Evolutionary conservation across 164 flowering plant species (phyloP).

Genomic region (Berberis vulgaris): DNA sequence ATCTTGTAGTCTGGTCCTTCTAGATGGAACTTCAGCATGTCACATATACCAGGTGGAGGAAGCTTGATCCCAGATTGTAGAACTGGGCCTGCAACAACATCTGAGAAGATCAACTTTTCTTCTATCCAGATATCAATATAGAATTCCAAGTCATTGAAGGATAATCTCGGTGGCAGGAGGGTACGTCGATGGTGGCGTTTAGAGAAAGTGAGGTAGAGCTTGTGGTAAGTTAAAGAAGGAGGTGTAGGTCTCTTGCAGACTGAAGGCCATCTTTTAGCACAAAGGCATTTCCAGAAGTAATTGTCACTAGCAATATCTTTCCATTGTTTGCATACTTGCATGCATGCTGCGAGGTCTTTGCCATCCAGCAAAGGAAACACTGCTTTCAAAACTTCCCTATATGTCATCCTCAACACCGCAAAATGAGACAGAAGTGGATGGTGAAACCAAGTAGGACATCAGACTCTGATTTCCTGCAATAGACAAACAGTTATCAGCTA

Average conservation of each 20-base stretch:
- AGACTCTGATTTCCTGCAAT: too few species aligned
- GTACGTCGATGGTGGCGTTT: slow-evolving; percentile 37
- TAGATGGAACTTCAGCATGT: slow-evolving; percentile 40
- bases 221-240: slow-evolving; percentile 46
- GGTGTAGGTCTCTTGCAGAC: slow-evolving; percentile 53
- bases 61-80: slow-evolving; percentile 39
- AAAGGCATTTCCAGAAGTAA: slow-evolving; percentile 81
- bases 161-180: slow-evolving; percentile 70
- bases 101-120: slow-evolving; percentile 56
- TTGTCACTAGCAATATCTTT: slow-evolving; percentile 66
- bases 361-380: slow-evolving; percentile 82
- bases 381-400: slow-evolving; percentile 54
- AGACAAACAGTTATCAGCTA: too few species aligned
- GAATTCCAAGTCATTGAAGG: slow-evolving; percentile 68
- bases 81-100: slow-evolving; percentile 62
- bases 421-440: neutral
- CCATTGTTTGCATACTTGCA: slow-evolving; percentile 81
- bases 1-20: slow-evolving; percentile 69
- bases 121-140: slow-evolving; percentile 78
- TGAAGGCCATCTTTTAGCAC: slow-evolving; percentile 91
- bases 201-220: slow-evolving; percentile 54
- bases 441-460: too few species aligned
- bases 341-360: slow-evolving; percentile 66
- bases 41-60: slow-evolving; percentile 48
- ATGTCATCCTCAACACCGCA: slow-evolving; percentile 12